Base-by-base conservation (phyloP, 257 asterid species). In the Solanum infundibuliforme region DNA sequence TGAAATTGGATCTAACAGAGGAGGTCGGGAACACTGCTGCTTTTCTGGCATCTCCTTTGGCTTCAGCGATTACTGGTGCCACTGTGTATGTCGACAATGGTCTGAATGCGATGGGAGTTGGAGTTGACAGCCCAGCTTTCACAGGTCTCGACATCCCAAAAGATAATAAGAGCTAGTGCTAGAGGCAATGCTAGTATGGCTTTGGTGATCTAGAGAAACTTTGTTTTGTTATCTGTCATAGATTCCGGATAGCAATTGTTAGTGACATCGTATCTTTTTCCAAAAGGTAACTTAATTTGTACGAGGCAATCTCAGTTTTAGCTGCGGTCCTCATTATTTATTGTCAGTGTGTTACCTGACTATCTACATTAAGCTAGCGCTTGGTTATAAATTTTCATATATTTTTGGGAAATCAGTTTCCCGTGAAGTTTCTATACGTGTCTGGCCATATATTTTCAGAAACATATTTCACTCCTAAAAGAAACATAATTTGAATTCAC, bases 1-100 rank as follows among this genome's bases (percentile, higher is more conserved):
- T 79, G 43, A 35, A 81, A 81, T 20, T 81, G 85, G 69, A 46
- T 83, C 87, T 84, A 86, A 89, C 98, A 95, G 98, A 93, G 86
- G 98, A 95, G 92, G 96, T 94, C 7, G 98, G 98, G 14, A 95
- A 93, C 69, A 94, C 93, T 41, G 98, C 98, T 86, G 98, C 98
- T 41, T 95, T 95, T 88, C 94, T 95, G 76, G 93, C 92, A 48
- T 95, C 98, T 1, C 96, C 98, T 2, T 62, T 94, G 94, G 98
- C 98, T 71, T 94, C 98, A 10, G 98, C 98, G 31, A 88, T 95
- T 38, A 95, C 98, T 29, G 98, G 98, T 41, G 92, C 98, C 27
- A 96, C 94, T 9, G 89, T 94, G 73, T 95, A 93, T 29, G 98
- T 94, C 5, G 98, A 95, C 90, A 94, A 94, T 48, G 98, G 98